phyloP scores from a whole-genome alignment of 768 basidiomycete species.

The Tricholoma bakamatsutake region DNA sequence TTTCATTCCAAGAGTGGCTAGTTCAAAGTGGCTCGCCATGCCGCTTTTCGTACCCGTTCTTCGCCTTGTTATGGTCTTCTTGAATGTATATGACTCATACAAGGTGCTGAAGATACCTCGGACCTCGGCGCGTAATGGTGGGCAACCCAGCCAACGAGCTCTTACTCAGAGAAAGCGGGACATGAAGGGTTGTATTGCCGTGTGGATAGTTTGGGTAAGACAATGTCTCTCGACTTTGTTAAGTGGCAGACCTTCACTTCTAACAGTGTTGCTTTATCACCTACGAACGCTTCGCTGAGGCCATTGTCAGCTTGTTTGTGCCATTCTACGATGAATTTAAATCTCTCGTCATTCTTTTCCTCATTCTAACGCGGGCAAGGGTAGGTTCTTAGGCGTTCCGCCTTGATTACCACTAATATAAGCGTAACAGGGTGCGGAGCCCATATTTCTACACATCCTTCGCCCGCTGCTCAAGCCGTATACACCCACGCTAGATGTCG shows the following conservation, averaged over 20 bases:
- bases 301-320: slow-evolving; percentile 59
- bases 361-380: slow-evolving; percentile 69
- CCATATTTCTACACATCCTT: slow-evolving; percentile 73
- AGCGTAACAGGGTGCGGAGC: slow-evolving; percentile 70
- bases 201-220: slow-evolving; percentile 83
- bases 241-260: slow-evolving; percentile 5
- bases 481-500: slow-evolving; percentile 54
- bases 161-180: slow-evolving; percentile 73
- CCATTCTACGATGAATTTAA: slow-evolving; percentile 87
- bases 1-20: neutral
- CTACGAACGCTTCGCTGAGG: slow-evolving; percentile 65
- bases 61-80: slow-evolving; percentile 63
- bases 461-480: slow-evolving; percentile 79
- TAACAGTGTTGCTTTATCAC: slow-evolving; percentile 57
- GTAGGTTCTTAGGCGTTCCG: slow-evolving; percentile 27
- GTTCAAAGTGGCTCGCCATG: slow-evolving; percentile 37
- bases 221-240: slow-evolving; percentile 11
- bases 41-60: slow-evolving; percentile 62
- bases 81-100: slow-evolving; percentile 81
- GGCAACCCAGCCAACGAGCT: slow-evolving; percentile 60
- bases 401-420: neutral
- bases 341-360: slow-evolving; percentile 63
- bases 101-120: slow-evolving; percentile 72
- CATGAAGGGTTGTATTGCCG: slow-evolving; percentile 78
- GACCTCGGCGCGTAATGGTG: slow-evolving; percentile 46